A percentile compares a stretch with the other conserved stretches of the same genome.
Evolutionary conservation across 345 rosid genomes (phyloP).

Genomic region (Raphanus sativus): DNA sequence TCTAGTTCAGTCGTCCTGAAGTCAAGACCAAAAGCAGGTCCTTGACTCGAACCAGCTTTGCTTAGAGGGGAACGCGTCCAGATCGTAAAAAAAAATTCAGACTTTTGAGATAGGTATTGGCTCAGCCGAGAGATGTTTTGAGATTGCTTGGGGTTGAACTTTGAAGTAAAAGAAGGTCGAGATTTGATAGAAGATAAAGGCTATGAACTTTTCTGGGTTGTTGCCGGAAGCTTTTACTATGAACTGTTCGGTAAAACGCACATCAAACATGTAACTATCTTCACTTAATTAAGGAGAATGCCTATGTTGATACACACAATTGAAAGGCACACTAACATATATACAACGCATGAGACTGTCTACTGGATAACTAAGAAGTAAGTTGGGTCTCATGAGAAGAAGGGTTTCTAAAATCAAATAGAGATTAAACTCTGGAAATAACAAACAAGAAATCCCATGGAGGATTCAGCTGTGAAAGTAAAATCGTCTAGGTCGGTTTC

Average conservation of each 20-base stretch:
- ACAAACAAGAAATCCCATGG: not conserved
- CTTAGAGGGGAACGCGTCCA: constrained; percentile 44
- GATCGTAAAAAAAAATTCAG: constrained; percentile 52
- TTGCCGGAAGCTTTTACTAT: constrained; percentile 55
- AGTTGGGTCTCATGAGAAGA: no score
- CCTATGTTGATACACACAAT: no score
- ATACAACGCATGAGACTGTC: no score
- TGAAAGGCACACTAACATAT: no score
- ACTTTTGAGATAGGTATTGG: constrained; percentile 43
- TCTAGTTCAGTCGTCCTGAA: constrained; percentile 59
- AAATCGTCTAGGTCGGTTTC: not conserved
- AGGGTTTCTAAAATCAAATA: not conserved
- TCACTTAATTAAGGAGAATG: no score
- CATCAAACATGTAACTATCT: constrained; percentile 9
- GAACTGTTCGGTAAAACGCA: constrained; percentile 40
- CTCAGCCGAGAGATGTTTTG: constrained; percentile 49
- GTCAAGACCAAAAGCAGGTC: constrained; percentile 66
- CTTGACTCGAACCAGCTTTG: constrained; percentile 53
- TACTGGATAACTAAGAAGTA: no score
- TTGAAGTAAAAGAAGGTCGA: constrained; percentile 81
- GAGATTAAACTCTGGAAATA: not conserved
- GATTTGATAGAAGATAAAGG: no score
- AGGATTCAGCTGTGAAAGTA: not conserved
- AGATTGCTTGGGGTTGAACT: constrained; percentile 45
- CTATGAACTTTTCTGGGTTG: no score